phyloP scores from a whole-genome alignment of 78 protist genomes.

The Cavenderia fasciculata region DNA sequence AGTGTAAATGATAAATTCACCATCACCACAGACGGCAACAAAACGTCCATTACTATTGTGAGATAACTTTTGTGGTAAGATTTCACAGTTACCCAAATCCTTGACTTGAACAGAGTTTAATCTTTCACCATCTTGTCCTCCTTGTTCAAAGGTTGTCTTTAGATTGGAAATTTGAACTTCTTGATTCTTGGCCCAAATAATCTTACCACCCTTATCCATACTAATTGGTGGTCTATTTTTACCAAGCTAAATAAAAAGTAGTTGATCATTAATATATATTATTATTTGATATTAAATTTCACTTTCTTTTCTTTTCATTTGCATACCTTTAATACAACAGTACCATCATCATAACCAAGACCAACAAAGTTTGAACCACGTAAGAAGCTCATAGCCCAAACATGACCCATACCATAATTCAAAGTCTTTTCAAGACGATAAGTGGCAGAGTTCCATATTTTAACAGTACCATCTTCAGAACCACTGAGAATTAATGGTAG shows the following conservation, averaged over 20 bases:
- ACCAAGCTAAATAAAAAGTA: too few species aligned
- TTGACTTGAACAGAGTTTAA: conserved; percentile 77
- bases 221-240: conserved; percentile 95
- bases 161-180: conserved; percentile 86
- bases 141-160: background rate
- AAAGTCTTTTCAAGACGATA: conserved; percentile 95
- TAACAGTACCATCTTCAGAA: conserved; percentile 92
- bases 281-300: too few species aligned
- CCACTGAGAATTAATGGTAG: conserved; percentile 97
- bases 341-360: conserved; percentile 96
- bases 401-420: conserved; percentile 95
- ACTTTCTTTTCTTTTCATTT: background rate
- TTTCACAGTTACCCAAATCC: conserved; percentile 96
- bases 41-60: conserved; percentile 96
- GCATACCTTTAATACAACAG: conserved; percentile 90
- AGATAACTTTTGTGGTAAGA: conserved; percentile 86
- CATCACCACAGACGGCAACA: conserved; percentile 97
- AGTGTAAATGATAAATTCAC: conserved; percentile 97
- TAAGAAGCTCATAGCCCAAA: conserved; percentile 91
- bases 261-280: background rate
- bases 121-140: conserved; percentile 90
- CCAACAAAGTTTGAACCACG: conserved; percentile 89
- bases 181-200: conserved; percentile 91
- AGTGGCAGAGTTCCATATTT: conserved; percentile 95
- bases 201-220: conserved; percentile 97